phyloP scores from a whole-genome alignment of 345 rosid genomes.

The Angophora floribunda region DNA sequence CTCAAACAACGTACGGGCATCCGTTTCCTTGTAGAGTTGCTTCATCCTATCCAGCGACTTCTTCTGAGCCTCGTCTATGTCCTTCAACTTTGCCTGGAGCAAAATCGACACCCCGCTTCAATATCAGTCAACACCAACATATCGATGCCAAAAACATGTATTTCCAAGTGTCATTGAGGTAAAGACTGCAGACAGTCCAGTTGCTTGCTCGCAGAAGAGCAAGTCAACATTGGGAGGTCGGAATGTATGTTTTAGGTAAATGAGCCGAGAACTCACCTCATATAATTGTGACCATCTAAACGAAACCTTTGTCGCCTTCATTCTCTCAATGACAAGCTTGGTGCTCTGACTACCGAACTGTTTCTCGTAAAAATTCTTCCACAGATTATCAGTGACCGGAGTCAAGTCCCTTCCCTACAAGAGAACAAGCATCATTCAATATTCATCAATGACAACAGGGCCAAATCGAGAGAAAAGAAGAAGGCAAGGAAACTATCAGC shows the following conservation, averaged over 20 bases:
- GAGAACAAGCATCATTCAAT: neutral
- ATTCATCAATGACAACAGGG: neutral
- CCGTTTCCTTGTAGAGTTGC: conserved; percentile 58
- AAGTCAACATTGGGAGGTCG: neutral
- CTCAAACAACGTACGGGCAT: conserved; percentile 45
- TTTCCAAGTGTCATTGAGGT: neutral
- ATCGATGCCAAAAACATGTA: neutral
- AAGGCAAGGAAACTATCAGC: neutral
- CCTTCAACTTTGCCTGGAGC: conserved; percentile 54
- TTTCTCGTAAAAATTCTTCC: conserved; percentile 66
- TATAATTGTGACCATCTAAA: conserved; percentile 62
- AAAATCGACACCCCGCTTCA: neutral
- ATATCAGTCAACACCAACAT: neutral
- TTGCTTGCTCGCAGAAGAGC: neutral
- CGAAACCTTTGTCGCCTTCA: conserved; percentile 40
- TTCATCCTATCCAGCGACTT: conserved; percentile 36
- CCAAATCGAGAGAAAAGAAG: neutral
- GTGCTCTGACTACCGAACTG: conserved; percentile 35
- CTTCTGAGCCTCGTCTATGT: conserved; percentile 30
- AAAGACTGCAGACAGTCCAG: neutral
- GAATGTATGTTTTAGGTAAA: neutral
- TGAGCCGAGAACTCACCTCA: conserved; percentile 33
- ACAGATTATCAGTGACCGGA: conserved; percentile 63
- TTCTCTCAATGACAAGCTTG: conserved; percentile 34
- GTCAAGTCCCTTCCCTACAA: conserved; percentile 71